Conservation (phyloP, 1,284 basidiomycete genomes). For the Cutaneotrichosporon sp. region DNA sequence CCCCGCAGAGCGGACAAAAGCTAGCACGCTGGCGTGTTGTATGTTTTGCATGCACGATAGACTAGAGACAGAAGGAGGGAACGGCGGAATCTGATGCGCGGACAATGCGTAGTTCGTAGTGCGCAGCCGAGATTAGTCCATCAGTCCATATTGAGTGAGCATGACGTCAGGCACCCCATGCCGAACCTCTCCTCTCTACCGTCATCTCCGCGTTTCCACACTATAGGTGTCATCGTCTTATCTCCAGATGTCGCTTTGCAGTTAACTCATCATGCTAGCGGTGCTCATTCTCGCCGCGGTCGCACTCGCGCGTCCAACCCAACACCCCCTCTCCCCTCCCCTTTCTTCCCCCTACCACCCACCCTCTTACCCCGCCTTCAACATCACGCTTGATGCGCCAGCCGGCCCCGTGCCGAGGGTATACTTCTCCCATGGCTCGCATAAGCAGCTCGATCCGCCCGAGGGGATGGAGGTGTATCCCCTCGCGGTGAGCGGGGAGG, state of each 20-base stretch:
- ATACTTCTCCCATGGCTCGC: neutral
- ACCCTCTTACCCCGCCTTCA: neutral
- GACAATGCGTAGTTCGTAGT: neutral
- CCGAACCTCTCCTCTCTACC: neutral
- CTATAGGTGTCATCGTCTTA: neutral
- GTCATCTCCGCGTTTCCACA: no score
- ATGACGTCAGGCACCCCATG: neutral
- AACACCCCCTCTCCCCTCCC: neutral
- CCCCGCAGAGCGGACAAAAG: constrained; percentile 2
- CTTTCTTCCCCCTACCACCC: neutral
- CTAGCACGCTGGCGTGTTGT: constrained; percentile 1
- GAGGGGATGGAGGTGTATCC: constrained; percentile 59
- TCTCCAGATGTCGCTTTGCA: no score
- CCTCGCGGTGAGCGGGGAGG: constrained; percentile 64
- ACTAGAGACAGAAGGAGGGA: neutral
- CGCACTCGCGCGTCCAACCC: neutral
- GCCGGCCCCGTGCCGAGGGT: constrained; percentile 8
- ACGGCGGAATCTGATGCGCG: neutral
- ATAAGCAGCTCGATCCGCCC: constrained; percentile 6
- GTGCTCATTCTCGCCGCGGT: neutral
- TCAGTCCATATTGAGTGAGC: neutral
- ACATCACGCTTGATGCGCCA: constrained; percentile 5
- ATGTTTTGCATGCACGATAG: constrained; percentile 4
- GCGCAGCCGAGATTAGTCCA: neutral
- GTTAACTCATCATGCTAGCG: neutral